phyloP scores from a whole-genome alignment of 306 rosid genomes.

The Sindora glabra region DNA sequence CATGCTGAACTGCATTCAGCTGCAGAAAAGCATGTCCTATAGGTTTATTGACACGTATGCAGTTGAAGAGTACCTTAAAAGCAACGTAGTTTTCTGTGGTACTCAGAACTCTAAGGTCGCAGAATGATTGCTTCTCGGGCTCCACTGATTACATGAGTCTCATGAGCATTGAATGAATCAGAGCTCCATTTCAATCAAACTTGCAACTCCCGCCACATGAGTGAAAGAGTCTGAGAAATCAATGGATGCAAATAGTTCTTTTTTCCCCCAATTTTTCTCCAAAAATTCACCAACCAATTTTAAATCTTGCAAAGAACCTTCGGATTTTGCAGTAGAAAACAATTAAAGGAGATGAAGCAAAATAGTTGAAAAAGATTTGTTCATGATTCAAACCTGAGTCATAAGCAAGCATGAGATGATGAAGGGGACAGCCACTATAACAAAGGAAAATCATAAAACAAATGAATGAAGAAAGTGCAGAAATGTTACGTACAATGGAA shows the following conservation, averaged over 20 bases:
- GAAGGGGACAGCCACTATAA: no score
- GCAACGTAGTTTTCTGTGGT: conserved; percentile 72
- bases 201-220: no score
- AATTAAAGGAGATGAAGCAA: not conserved
- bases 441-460: no score
- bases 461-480: no score
- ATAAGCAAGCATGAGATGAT: not conserved
- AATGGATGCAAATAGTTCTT: no score
- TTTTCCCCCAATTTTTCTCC: no score
- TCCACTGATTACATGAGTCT: conserved; percentile 56
- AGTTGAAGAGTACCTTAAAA: conserved; percentile 58
- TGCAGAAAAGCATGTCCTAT: not conserved
- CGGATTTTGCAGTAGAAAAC: not conserved
- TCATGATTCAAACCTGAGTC: not conserved
- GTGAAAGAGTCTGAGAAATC: no score
- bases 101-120: conserved; percentile 78
- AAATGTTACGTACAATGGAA: conserved; percentile 57
- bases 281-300: not conserved
- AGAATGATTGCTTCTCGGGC: conserved; percentile 78
- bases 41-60: not conserved
- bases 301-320: not conserved
- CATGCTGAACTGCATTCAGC: no score
- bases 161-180: conserved; percentile 10
- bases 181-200: not conserved
- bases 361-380: not conserved